Conservation (phyloP, 2,329 filamentous ascomycete genomes). For the Blumeria graminis region DNA sequence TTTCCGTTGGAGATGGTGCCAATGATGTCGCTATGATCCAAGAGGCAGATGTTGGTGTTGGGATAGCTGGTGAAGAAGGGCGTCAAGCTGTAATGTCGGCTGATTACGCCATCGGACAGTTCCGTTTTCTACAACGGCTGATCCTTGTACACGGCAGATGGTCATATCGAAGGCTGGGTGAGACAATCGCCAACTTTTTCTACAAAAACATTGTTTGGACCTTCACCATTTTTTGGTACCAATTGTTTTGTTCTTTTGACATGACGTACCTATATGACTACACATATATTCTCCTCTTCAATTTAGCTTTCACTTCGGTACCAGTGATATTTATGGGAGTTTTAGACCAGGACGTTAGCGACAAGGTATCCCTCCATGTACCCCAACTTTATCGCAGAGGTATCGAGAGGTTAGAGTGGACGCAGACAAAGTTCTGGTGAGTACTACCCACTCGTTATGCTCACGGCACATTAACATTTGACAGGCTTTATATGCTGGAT, state of each 20-base stretch:
- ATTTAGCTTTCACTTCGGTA: constrained; percentile 85
- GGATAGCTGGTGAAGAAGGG: constrained; percentile 81
- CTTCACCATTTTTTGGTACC: constrained; percentile 90
- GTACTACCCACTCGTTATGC: constrained; percentile 12
- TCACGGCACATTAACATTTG: constrained; percentile 12
- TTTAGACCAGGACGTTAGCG: constrained; percentile 87
- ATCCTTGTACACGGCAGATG: constrained; percentile 80
- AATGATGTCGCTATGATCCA: constrained; percentile 98
- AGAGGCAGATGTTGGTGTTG: constrained; percentile 87
- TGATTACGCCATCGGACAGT: constrained; percentile 87
- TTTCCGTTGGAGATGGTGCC: constrained; percentile 79
- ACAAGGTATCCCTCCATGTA: constrained; percentile 78
- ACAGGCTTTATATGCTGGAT: constrained; percentile 77
- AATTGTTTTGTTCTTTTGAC: constrained; percentile 87
- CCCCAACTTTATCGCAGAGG: constrained; percentile 87
- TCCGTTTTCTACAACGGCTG: constrained; percentile 64
- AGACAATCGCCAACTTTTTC: constrained; percentile 96
- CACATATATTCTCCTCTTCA: constrained; percentile 91
- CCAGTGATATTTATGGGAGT: constrained; percentile 92
- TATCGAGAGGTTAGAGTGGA: constrained; percentile 94
- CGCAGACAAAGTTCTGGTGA: constrained; percentile 86
- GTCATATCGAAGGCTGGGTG: constrained; percentile 85
- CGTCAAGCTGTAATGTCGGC: constrained; percentile 89
- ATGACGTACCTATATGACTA: constrained; percentile 95
- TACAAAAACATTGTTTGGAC: constrained; percentile 99